Percentiles rank a stretch among this genome's conserved stretches.
phyloP scores from a whole-genome alignment of 164 flowering plant genomes.

The Sextonia rubra region DNA sequence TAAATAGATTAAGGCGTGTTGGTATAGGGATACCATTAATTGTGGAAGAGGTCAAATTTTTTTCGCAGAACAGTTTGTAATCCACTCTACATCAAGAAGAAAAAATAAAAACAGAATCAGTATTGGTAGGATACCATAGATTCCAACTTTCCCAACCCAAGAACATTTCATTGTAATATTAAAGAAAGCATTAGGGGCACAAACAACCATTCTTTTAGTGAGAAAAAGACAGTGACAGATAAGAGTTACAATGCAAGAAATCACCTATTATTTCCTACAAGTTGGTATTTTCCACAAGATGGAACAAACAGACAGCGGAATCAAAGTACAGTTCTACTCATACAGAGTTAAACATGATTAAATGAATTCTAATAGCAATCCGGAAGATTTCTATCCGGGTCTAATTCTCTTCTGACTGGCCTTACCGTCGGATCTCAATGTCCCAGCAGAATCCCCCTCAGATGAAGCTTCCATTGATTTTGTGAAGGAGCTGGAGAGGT shows the following conservation, averaged over 20 bases:
- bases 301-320: not conserved
- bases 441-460: slow-evolving; percentile 61
- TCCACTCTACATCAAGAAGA: too few species aligned
- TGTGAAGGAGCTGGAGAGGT: slow-evolving; percentile 60
- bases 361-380: not conserved
- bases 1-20: too few species aligned
- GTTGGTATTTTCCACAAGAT: not conserved
- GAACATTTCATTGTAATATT: not conserved
- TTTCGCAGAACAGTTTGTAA: too few species aligned
- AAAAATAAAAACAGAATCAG: not conserved
- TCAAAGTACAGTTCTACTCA: not conserved
- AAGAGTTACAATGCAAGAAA: slow-evolving; percentile 18
- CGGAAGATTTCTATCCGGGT: slow-evolving; percentile 31
- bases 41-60: too few species aligned
- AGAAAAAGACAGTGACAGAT: slow-evolving; percentile 6
- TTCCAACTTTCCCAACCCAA: not conserved
- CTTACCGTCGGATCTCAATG: slow-evolving; percentile 53
- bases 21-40: too few species aligned
- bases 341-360: slow-evolving; percentile 2
- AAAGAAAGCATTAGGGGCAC: not conserved
- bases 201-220: slow-evolving; percentile 15
- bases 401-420: slow-evolving; percentile 64
- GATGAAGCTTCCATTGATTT: slow-evolving; percentile 63
- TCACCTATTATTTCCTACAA: slow-evolving; percentile 19
- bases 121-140: not conserved